Evolutionary conservation across 352 stramenopile species (phyloP).

Genomic region (Aphanomyces euteiches): DNA sequence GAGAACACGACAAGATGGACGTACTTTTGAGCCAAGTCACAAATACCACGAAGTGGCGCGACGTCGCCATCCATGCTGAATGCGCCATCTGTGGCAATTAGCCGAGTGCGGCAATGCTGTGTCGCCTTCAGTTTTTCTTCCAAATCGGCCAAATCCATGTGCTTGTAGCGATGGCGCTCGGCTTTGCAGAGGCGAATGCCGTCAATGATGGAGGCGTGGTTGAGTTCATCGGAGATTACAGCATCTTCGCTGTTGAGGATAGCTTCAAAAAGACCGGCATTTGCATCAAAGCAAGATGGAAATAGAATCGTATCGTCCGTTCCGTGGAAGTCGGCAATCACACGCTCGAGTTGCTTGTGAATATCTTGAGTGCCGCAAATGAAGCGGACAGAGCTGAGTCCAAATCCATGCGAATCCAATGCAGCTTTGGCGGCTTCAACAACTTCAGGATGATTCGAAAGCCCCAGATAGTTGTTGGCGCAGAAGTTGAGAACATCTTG

Average conservation of each 20-base stretch:
- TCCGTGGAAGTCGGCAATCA: constrained; percentile 91
- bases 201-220: constrained; percentile 94
- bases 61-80: constrained; percentile 95
- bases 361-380: constrained; percentile 94
- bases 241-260: constrained; percentile 87
- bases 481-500: constrained; percentile 90
- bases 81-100: constrained; percentile 93
- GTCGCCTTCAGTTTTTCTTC: constrained; percentile 86
- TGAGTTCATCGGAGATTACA: constrained; percentile 91
- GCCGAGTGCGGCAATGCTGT: constrained; percentile 84
- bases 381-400: constrained; percentile 89
- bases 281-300: constrained; percentile 92
- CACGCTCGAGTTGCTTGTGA: constrained; percentile 87
- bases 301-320: constrained; percentile 94
- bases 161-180: constrained; percentile 89
- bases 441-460: constrained; percentile 86
- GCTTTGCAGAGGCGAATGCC: constrained; percentile 92
- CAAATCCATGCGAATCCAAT: constrained; percentile 86
- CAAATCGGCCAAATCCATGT: constrained; percentile 90
- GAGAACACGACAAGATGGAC: constrained; percentile 14
- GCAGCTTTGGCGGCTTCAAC: constrained; percentile 77
- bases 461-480: constrained; percentile 92
- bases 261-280: constrained; percentile 89
- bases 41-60: constrained; percentile 87
- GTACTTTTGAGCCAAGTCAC: constrained; percentile 76